Conservation (phyloP, 331 rosid genomes). For the Saraca asoca region DNA sequence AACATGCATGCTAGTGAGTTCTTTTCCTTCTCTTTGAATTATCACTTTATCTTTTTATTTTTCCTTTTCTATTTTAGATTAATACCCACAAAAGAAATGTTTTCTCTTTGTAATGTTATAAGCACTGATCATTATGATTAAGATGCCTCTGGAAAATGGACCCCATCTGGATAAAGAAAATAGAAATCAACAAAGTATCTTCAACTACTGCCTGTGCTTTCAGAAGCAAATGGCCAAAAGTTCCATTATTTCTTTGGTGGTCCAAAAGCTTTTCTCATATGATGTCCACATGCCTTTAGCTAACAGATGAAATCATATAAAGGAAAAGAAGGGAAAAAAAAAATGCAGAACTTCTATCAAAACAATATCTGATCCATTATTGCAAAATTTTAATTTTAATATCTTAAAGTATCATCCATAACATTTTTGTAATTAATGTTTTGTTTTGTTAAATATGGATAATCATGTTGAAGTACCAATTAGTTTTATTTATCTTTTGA, state of each 20-base stretch:
- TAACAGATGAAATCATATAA: slow-evolving; percentile 19
- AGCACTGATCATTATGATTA: slow-evolving; percentile 23
- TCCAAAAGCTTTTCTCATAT: slow-evolving; percentile 42
- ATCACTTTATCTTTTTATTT: background rate
- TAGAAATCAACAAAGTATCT: slow-evolving; percentile 30
- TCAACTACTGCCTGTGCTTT: slow-evolving; percentile 45
- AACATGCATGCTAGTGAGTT: slow-evolving; percentile 35
- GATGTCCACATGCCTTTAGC: slow-evolving; percentile 44
- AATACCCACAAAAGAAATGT: slow-evolving; percentile 17
- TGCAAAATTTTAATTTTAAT: background rate
- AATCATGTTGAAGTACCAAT: background rate
- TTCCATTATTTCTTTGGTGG: slow-evolving; percentile 47
- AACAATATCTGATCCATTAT: slow-evolving; percentile 12
- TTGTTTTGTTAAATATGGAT: too few species aligned
- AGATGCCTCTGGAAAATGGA: slow-evolving; percentile 32
- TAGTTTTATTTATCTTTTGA: background rate
- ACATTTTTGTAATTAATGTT: background rate
- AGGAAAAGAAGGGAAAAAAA: background rate
- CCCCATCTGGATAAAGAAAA: slow-evolving; percentile 38
- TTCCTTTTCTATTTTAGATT: slow-evolving; percentile 13
- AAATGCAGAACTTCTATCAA: slow-evolving; percentile 8
- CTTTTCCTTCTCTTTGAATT: background rate
- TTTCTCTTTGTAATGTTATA: slow-evolving; percentile 30
- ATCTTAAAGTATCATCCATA: background rate
- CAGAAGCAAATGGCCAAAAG: slow-evolving; percentile 49